phyloP scores from a whole-genome alignment of 495 filamentous ascomycete genomes.

The Hypomontagnella monticulosa region DNA sequence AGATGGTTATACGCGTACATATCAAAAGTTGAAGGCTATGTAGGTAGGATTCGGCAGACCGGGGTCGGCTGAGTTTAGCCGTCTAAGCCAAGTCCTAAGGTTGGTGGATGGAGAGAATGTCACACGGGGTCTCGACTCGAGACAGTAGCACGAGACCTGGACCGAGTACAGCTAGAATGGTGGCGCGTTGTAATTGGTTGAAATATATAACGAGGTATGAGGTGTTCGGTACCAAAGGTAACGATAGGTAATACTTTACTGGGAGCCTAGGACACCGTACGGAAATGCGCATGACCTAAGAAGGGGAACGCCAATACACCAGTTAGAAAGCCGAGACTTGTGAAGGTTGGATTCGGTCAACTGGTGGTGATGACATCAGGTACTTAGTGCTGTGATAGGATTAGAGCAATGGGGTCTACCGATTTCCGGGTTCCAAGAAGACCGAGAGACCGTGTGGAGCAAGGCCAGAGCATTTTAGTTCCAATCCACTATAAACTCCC shows the following conservation, averaged over 20 bases:
- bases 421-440: constrained; percentile 6
- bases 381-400: constrained; percentile 21
- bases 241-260: constrained; percentile 10
- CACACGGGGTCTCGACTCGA: constrained; percentile 34
- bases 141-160: constrained; percentile 23
- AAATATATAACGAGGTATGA: constrained; percentile 10
- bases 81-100: constrained; percentile 23
- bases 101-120: constrained; percentile 12
- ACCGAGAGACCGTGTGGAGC: too few relatives aligned
- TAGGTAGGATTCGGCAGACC: constrained; percentile 17
- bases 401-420: constrained; percentile 10
- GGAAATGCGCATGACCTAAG: constrained; percentile 27
- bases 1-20: constrained; percentile 14
- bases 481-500: too few relatives aligned
- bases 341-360: background rate
- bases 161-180: constrained; percentile 30
- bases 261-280: background rate
- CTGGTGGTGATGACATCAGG: constrained; percentile 30
- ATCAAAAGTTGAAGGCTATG: constrained; percentile 7
- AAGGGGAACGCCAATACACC: constrained; percentile 8
- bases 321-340: constrained; percentile 7
- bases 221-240: constrained; percentile 21
- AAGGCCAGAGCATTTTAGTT: too few relatives aligned
- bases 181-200: constrained; percentile 40
- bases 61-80: constrained; percentile 35